Conservation (phyloP, 768 basidiomycete genomes). For the Leucosporidium creatinivorum region DNA sequence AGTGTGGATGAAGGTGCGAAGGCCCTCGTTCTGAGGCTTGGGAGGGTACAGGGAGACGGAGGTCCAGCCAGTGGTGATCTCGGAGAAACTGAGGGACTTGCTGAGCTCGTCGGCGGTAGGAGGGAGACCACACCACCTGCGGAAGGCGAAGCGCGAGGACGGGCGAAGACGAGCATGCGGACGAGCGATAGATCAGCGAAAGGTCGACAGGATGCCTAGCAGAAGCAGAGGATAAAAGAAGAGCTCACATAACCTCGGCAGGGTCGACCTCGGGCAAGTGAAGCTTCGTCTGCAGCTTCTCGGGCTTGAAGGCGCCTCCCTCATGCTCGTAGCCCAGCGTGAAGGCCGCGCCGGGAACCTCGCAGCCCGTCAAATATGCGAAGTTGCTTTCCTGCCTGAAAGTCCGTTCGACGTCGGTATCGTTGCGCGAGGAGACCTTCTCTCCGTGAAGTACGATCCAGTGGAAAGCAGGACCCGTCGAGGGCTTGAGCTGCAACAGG, state of each 20-base stretch:
- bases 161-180: not conserved
- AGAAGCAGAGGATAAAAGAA: not conserved
- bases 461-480: constrained; percentile 16
- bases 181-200: not conserved
- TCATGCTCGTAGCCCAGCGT: constrained; percentile 53
- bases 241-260: constrained; percentile 48
- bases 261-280: constrained; percentile 71
- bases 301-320: constrained; percentile 39
- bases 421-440: constrained; percentile 6
- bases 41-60: constrained; percentile 20
- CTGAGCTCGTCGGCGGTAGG: constrained; percentile 57
- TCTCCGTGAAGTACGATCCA: constrained; percentile 24
- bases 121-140: constrained; percentile 73
- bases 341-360: constrained; percentile 62
- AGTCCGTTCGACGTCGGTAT: constrained; percentile 29
- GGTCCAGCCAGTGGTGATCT: constrained; percentile 25
- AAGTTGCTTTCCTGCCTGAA: constrained; percentile 53
- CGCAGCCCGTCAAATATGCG: constrained; percentile 74
- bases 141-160: no score
- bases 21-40: constrained; percentile 8
- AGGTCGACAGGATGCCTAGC: no score
- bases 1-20: constrained; percentile 25
- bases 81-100: constrained; percentile 10
- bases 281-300: constrained; percentile 47
- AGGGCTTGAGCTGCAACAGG: constrained; percentile 16